Percentiles rank a stretch among this genome's conserved stretches.
phyloP scores from a whole-genome alignment of 306 rosid genomes.

The Luffa acutangula region DNA sequence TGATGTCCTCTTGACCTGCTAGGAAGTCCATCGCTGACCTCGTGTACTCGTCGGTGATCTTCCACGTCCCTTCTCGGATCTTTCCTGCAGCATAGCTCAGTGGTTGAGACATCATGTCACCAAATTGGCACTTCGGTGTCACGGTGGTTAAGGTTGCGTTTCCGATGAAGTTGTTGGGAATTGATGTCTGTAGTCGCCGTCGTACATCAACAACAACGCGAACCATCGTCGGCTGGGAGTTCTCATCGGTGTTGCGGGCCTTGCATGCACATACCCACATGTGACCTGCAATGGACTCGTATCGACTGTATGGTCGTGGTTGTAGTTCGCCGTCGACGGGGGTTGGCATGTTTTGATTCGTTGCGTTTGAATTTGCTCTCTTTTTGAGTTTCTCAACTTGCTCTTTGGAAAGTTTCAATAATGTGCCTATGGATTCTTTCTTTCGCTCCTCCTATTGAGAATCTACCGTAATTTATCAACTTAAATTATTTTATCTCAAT shows the following conservation, averaged over 20 bases:
- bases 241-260: constrained; percentile 28
- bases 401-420: constrained; percentile 23
- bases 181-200: constrained; percentile 25
- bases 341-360: neutral
- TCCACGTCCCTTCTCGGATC: constrained; percentile 43
- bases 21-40: constrained; percentile 27
- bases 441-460: constrained; percentile 22
- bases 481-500: too few relatives aligned
- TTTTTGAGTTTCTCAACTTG: constrained; percentile 35
- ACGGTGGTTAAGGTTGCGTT: constrained; percentile 35
- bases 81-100: constrained; percentile 41
- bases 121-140: constrained; percentile 25
- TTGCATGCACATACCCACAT: constrained; percentile 51
- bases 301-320: constrained; percentile 13
- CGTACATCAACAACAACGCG: constrained; percentile 35
- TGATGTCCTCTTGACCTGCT: constrained; percentile 29
- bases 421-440: constrained; percentile 22
- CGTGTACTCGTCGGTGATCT: constrained; percentile 31
- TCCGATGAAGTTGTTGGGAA: constrained; percentile 44
- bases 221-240: constrained; percentile 20
- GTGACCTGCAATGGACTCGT: constrained; percentile 34
- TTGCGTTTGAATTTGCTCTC: constrained; percentile 20
- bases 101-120: constrained; percentile 38
- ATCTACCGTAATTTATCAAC: neutral
- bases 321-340: constrained; percentile 15